Base-by-base conservation (phyloP, 2,329 filamentous ascomycete genomes). In the Paecilomyces sp. region DNA sequence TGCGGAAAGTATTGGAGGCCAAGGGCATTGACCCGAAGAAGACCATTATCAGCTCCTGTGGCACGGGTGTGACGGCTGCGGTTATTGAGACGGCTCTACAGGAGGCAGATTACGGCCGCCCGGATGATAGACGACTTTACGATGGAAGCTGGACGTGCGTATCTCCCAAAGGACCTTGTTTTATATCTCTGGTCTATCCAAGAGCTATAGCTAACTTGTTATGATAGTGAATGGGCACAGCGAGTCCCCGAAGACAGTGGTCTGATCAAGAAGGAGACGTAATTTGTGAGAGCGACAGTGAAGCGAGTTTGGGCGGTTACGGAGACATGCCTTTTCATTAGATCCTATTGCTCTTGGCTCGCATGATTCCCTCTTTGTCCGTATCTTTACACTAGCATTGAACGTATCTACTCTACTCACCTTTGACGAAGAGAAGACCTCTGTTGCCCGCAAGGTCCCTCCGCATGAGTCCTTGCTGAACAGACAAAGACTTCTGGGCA, bases 101-200 rank as follows among this genome's bases (percentile, higher is more conserved):
- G 31, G 87, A 91, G 74, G 91, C 92, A 24, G 88, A 87, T 1
- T 92, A 86, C 70, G 90, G 89, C 1, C 79, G 84, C 3, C 76
- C 83, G 0, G 83, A 87, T 62, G 84, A 84, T 58, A 85, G 90
- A 65, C 87, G 84, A 70, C 81, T 99, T 24, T 99, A 99, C 70
- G 94, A 99, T 74, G 94, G 94, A 55, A 96, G 92, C 75, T 99
- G 94, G 94, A 97, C 94, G 84, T 96, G 81, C 86, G 90, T 88
- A 47, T 51, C 33, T 55, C 11, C 55, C 12, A 56, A 30, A 28
- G 13, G 50, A 22, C 9, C 18, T 55, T 31, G 18, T 57, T 18
- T 13, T 13, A 12, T 33, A 22, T 47, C 12, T 12, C 18, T 53
- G 12, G 11, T 30, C 6, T n/a, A 12, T 55, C 34, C 18, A 28